Base-by-base conservation (phyloP, 2,329 filamentous ascomycete genomes). In the Calonectria naviculata region DNA sequence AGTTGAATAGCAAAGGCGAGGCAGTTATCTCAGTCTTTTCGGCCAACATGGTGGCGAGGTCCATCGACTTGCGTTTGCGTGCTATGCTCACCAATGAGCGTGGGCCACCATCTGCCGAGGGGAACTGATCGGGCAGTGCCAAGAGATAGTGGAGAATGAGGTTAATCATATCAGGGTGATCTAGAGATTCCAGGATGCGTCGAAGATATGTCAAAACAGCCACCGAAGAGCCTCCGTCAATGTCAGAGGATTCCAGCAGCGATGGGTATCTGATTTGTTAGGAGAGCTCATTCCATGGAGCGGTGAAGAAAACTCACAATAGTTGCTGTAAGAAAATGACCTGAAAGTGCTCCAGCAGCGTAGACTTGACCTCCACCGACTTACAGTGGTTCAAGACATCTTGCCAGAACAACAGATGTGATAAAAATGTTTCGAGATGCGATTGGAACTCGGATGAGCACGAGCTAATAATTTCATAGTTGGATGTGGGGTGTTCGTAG, bases 401-500 rank as follows among this genome's bases (percentile, higher is more conserved):
- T 84, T 99, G 97, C 97, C 97, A 99, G 80, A 99, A 99, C 7
- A 97, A 87, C 60, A 99, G 88, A 80, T 98, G 97, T 0, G 97
- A 98, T 47, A 99, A 88, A 79, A 99, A 99, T 0, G 95, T 97
- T 66, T 96, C 92, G 79, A 98, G 90, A 78, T 98, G 94, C n/a
- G 91, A 89, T 78, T 94, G 93, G 73, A 97, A 95, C 70, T 95
- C 91, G 1, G 89, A 86, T 3, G 93, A 92, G 80, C 93, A 92
- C 60, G 94, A 92, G 83, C 91, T 92, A 78, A 95, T 90, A 74
- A 95, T 90, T 78, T 94, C 90, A 77, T 91, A 88, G 75, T 91
- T 91, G 1, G 91, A 87, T n/a, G 88, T 86, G 38, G 92, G 92
- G 77, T 94, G 93, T 70, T 93, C 86, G 79, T 97, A 97, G 82